Conservation (phyloP, 2,329 filamentous ascomycete species). For the Teratosphaeria zuluensis region DNA sequence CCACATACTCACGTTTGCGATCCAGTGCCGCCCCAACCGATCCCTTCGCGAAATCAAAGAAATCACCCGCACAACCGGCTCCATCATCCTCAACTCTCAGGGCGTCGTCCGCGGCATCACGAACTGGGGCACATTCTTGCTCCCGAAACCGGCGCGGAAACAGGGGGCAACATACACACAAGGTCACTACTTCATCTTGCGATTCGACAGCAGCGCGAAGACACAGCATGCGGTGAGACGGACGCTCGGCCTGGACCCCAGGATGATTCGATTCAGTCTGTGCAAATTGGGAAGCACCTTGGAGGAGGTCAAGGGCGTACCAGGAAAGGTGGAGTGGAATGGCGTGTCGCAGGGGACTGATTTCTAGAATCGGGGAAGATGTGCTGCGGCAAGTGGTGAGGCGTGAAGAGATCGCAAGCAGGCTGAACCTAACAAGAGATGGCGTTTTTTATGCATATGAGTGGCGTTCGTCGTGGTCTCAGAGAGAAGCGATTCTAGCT, state of each 20-base stretch:
- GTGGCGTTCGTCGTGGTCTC: background rate
- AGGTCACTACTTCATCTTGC: slow-evolving; percentile 97
- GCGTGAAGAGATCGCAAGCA: background rate
- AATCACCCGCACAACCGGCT: slow-evolving; percentile 78
- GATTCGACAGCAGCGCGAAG: slow-evolving; percentile 69
- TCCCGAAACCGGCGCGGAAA: slow-evolving; percentile 68
- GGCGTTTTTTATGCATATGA: background rate
- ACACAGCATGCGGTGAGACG: slow-evolving; percentile 66
- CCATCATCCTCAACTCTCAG: slow-evolving; percentile 68
- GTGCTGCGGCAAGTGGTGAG: background rate
- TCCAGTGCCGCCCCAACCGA: slow-evolving; percentile 73
- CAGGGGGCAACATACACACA: slow-evolving; percentile 74
- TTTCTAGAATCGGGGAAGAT: background rate
- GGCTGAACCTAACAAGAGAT: background rate
- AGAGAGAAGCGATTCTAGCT: background rate
- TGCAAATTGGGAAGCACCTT: slow-evolving; percentile 72
- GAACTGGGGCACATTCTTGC: slow-evolving; percentile 90
- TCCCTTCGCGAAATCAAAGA: slow-evolving; percentile 89
- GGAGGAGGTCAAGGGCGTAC: slow-evolving; percentile 50
- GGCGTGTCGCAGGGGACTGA: slow-evolving; percentile 1
- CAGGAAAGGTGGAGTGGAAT: slow-evolving; percentile 45
- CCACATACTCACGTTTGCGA: slow-evolving; percentile 6
- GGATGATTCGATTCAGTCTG: slow-evolving; percentile 77
- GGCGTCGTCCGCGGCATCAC: slow-evolving; percentile 86
- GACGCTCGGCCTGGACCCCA: slow-evolving; percentile 74